Evolutionary conservation across 2,329 filamentous ascomycete genomes (phyloP), one percentile per base, ranked within the genome.

Genomic region (Aotearoamyces nothofagi): DNA sequence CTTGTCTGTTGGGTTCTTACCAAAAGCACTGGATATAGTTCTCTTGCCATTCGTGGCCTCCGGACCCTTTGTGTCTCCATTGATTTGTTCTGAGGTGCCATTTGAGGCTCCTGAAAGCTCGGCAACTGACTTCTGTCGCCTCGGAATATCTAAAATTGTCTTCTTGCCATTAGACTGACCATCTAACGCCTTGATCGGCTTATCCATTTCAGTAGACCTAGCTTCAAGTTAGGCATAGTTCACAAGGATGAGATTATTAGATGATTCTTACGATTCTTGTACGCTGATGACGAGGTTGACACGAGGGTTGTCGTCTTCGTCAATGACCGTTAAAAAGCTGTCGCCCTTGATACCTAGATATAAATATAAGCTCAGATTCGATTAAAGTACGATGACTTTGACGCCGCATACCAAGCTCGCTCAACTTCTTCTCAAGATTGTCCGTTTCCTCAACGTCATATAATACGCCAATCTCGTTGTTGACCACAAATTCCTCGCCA

Each of bases 371-470:
- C n/a, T n/a, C n/a, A n/a, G n/a, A n/a, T n/a, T n/a, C n/a, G n/a
- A n/a, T n/a, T n/a, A n/a, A n/a, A n/a, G n/a, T n/a, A n/a, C n/a
- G n/a, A n/a, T n/a, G n/a, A n/a, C n/a, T n/a, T 16, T 9, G 4
- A 31, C 31, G 15, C 11, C 28, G 32, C 57, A 42, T 58, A 69
- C 71, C 80, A 6, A 94, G 63, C 12, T 93, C 80, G 15, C 54
- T 62, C 28, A 98, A 64, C 35, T 78, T 84, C 58, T 83, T 92
- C 1, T 61, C 53, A 1, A 96, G 58, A 43, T 94, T 92, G 33
- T 92, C 81, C 4, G 82, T 82, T 44, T 92, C 71, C 32, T 96
- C 90, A 1, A 76, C 69, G 44, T 96, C 90, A 44, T 92, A 96
- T 23, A 96, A 63, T n/a, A 86, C 62, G 28, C 77, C 77, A 7